A percentile compares a stretch with the other conserved stretches of the same genome.
phyloP scores from a whole-genome alignment of 169 alveolate genomes.

The Cryptosporidium felis region DNA sequence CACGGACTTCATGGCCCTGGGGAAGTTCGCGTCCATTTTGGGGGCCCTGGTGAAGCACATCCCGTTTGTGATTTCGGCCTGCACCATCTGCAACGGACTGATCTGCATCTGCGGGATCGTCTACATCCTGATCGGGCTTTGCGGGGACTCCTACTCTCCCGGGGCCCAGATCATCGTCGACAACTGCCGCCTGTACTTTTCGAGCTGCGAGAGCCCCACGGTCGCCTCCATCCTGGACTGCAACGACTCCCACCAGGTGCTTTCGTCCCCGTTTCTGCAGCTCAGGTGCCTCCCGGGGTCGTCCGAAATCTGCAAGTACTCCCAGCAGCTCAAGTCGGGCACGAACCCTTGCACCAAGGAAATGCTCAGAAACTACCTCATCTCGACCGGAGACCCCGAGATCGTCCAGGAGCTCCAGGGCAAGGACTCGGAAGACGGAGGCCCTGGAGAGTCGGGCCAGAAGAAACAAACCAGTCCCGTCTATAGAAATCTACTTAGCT shows the following conservation, averaged over 20 bases:
- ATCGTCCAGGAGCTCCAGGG: not conserved
- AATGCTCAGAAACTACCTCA: slow-evolving; percentile 3
- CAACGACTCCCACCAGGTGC: slow-evolving; percentile 14
- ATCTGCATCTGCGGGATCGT: slow-evolving; percentile 43
- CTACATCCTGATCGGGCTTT: slow-evolving; percentile 21
- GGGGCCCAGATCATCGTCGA: slow-evolving; percentile 28
- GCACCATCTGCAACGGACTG: slow-evolving; percentile 52
- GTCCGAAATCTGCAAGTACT: slow-evolving; percentile 27
- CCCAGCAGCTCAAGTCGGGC: slow-evolving; percentile 20
- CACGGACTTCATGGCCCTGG: slow-evolving; percentile 63
- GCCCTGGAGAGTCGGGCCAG: not conserved
- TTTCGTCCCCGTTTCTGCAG: slow-evolving; percentile 53
- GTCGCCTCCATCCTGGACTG: slow-evolving; percentile 12
- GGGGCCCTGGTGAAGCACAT: slow-evolving; percentile 67
- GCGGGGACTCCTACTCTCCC: slow-evolving; percentile 23
- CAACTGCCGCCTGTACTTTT: slow-evolving; percentile 37
- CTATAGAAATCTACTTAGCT: not conserved
- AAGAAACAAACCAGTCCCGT: not conserved
- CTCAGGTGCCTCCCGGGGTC: slow-evolving; percentile 41
- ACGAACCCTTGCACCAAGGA: slow-evolving; percentile 39
- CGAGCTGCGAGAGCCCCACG: slow-evolving; percentile 27
- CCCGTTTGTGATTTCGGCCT: slow-evolving; percentile 22
- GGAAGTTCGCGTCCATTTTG: slow-evolving; percentile 36
- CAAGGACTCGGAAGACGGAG: not conserved
- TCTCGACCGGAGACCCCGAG: slow-evolving; percentile 7